Percentiles rank a stretch among this genome's conserved stretches.
Conservation (phyloP, 2,329 filamentous ascomycete species). For the Reticulascus tulasneorum region DNA sequence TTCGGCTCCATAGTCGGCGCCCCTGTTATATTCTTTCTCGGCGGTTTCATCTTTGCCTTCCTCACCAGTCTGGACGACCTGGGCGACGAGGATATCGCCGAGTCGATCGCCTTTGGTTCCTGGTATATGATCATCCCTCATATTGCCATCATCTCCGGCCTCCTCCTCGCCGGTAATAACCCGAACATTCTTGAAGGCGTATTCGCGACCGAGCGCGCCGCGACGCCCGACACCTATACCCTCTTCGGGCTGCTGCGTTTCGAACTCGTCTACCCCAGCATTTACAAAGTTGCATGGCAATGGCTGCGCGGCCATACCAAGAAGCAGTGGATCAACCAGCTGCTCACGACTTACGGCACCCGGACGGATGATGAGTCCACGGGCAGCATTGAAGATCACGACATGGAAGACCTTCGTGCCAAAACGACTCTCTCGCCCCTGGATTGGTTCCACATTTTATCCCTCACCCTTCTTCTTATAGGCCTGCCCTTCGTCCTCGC, state of each 20-base stretch:
- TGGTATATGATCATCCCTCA: constrained; percentile 24
- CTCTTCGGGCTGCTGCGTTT: constrained; percentile 13
- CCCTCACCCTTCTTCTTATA: constrained; percentile 14
- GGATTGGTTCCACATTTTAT: constrained; percentile 17
- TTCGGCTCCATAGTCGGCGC: constrained; percentile 22
- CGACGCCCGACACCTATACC: constrained; percentile 10
- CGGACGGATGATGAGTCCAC: constrained; percentile 4
- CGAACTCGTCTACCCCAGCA: constrained; percentile 19
- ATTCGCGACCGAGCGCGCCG: constrained; percentile 13
- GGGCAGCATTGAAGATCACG: constrained; percentile 5
- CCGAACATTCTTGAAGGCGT: constrained; percentile 23
- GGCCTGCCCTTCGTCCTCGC: constrained; percentile 17
- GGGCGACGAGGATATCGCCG: constrained; percentile 9
- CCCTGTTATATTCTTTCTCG: constrained; percentile 22
- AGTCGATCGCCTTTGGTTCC: constrained; percentile 12
- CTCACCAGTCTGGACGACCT: constrained; percentile 13
- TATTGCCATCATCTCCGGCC: constrained; percentile 20
- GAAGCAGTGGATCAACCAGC: constrained; percentile 18
- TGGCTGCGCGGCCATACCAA: constrained; percentile 22
- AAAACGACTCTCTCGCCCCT: constrained; percentile 9
- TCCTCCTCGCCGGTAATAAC: constrained; percentile 22
- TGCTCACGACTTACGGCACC: constrained; percentile 11
- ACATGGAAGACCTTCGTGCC: constrained; percentile 12
- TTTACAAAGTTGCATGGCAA: constrained; percentile 22
- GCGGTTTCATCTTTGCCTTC: constrained; percentile 21